Conservation (phyloP, 2,329 filamentous ascomycete genomes). For the Raffaelea albimanens region DNA sequence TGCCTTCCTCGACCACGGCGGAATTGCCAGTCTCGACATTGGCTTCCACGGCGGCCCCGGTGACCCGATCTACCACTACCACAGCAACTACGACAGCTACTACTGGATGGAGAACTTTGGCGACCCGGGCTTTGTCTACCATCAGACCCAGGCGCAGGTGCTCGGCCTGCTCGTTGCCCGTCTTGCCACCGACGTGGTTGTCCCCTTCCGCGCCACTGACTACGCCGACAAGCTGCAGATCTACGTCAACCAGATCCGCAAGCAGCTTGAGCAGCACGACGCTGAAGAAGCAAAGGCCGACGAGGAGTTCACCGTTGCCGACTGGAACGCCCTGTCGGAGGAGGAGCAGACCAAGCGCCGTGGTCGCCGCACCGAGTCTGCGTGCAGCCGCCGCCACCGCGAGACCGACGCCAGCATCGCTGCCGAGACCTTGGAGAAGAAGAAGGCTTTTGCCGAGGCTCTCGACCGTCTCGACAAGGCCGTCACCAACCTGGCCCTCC, state of each 20-base stretch:
- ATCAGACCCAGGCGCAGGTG: conserved; percentile 56
- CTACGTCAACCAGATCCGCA: conserved; percentile 43
- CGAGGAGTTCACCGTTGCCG: conserved; percentile 1
- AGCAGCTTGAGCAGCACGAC: conserved; percentile 28
- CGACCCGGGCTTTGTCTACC: conserved; percentile 59
- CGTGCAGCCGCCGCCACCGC: neutral
- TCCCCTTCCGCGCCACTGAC: conserved; percentile 55
- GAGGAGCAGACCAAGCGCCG: conserved; percentile 27
- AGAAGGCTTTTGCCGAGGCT: conserved; percentile 14
- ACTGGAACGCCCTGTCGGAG: conserved; percentile 13
- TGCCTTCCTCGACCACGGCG: conserved; percentile 64
- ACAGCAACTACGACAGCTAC: conserved; percentile 86
- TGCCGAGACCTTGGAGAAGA: neutral
- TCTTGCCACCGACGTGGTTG: conserved; percentile 50
- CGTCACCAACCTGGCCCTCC: conserved; percentile 21
- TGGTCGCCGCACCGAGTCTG: conserved; percentile 10
- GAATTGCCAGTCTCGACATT: conserved; percentile 56
- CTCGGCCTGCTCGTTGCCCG: conserved; percentile 52
- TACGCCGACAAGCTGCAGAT: conserved; percentile 48
- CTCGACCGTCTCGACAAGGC: conserved; percentile 24
- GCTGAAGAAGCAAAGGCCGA: neutral
- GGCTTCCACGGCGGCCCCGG: conserved; percentile 38
- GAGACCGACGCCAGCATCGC: neutral
- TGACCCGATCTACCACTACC: conserved; percentile 65
- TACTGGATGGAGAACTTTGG: conserved; percentile 80